Conservation (phyloP, 805 yeast species). For the Cyberlindnera maclurae region DNA sequence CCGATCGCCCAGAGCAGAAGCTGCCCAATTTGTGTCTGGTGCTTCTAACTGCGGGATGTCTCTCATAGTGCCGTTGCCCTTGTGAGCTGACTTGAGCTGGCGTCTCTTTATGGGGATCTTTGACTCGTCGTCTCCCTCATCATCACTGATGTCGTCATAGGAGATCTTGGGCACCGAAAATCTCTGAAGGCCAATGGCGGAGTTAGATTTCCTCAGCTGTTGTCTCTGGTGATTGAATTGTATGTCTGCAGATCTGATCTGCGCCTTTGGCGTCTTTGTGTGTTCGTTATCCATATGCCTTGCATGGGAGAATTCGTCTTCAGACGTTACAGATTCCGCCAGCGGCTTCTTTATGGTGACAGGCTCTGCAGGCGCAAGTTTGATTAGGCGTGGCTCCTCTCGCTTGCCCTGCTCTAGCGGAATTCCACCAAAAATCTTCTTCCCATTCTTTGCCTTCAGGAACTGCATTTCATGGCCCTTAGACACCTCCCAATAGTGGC, state of each 20-base stretch:
- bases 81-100: constrained; percentile 11
- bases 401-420: constrained; percentile 5
- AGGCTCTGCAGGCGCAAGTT: constrained; percentile 4
- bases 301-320: constrained; percentile 8
- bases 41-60: constrained; percentile 32
- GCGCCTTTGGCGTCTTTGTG: constrained; percentile 20
- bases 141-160: constrained; percentile 8
- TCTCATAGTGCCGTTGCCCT: constrained; percentile 15
- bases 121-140: constrained; percentile 5
- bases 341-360: constrained; percentile 3
- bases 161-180: constrained; percentile 9
- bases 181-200: constrained; percentile 24
- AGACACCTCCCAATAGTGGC: constrained; percentile 87
- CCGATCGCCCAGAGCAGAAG: constrained; percentile 34
- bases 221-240: constrained; percentile 7
- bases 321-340: constrained; percentile 11
- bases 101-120: constrained; percentile 19
- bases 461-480: constrained; percentile 80
- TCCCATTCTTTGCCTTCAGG: constrained; percentile 51
- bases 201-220: constrained; percentile 20
- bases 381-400: constrained; percentile 3
- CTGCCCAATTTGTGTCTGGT: constrained; percentile 34
- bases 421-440: constrained; percentile 19
- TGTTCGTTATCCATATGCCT: constrained; percentile 1
- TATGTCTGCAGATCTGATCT: constrained; percentile 16